A percentile compares a stretch with the other conserved stretches of the same genome.
Evolutionary conservation across 2,329 filamentous ascomycete genomes (phyloP).

Genomic region (Colletotrichum tropicicola): DNA sequence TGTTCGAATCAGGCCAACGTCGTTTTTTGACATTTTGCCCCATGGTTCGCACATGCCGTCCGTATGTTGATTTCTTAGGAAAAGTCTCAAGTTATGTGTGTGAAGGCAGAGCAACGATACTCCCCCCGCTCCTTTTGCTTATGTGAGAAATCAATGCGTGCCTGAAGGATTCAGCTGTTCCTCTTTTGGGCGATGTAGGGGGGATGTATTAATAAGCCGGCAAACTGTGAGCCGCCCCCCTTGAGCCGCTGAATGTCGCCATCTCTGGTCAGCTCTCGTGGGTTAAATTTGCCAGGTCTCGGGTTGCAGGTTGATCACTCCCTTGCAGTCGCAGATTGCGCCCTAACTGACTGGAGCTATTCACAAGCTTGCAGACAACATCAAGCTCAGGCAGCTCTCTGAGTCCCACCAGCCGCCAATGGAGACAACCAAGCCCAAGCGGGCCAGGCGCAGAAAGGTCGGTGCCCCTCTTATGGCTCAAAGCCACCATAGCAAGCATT

Average conservation of each 20-base stretch:
- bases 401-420: not conserved
- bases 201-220: not conserved
- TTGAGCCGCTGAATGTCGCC: not conserved
- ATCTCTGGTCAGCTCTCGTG: not conserved
- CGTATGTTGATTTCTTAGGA: too few relatives aligned
- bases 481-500: too few relatives aligned
- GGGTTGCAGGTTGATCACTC: too few relatives aligned
- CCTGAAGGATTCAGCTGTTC: not conserved
- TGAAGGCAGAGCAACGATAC: too few relatives aligned
- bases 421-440: slow-evolving; percentile 4
- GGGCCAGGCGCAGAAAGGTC: slow-evolving; percentile 18
- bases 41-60: too few relatives aligned
- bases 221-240: not conserved
- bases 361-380: not conserved
- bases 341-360: too few relatives aligned
- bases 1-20: slow-evolving; percentile 22
- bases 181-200: not conserved
- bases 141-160: not conserved
- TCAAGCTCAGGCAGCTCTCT: not conserved
- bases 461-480: not conserved
- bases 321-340: too few relatives aligned
- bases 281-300: too few relatives aligned
- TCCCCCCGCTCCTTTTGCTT: too few relatives aligned
- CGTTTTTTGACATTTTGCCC: not conserved
- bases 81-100: too few relatives aligned